These are phyloP conservation scores for Phoenix roebelenii DNA, from an alignment of 176 grass and related monocot species.

Conservation along the genomic window DNA sequence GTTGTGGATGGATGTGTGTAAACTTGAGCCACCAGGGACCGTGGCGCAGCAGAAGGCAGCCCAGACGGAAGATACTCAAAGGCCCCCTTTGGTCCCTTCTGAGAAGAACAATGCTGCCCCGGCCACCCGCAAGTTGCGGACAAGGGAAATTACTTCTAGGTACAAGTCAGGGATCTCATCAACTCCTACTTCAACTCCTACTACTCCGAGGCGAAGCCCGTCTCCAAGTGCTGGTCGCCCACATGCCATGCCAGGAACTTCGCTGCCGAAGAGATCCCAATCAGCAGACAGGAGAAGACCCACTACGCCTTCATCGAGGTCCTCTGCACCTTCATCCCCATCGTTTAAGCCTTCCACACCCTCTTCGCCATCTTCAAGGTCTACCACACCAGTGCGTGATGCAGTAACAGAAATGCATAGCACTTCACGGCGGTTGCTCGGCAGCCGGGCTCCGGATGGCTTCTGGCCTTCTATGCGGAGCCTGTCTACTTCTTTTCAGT, in stretches of 20 bases:
- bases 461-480: conserved; percentile 84
- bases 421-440: conserved; percentile 21
- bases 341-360: conserved; percentile 31
- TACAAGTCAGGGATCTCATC: conserved; percentile 41
- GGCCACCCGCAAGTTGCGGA: conserved; percentile 6
- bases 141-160: conserved; percentile 52
- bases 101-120: conserved; percentile 67
- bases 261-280: conserved; percentile 44
- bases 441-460: conserved; percentile 48
- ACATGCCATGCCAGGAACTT: conserved; percentile 5
- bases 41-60: conserved; percentile 24
- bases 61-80: conserved; percentile 35
- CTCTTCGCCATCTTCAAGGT: conserved; percentile 59
- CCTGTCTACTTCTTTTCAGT: conserved; percentile 68
- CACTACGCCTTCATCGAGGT: conserved; percentile 38
- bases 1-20: conserved; percentile 40
- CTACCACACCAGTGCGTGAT: conserved; percentile 52
- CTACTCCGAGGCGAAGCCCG: conserved; percentile 36
- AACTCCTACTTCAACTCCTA: conserved; percentile 16
- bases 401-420: conserved; percentile 30
- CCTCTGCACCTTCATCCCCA: conserved; percentile 9
- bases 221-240: conserved; percentile 47
- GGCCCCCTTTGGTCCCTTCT: conserved; percentile 56
- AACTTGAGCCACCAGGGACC: conserved; percentile 6
- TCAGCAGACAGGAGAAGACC: conserved; percentile 59